Evolutionary conservation across 2,329 filamentous ascomycete species (phyloP).

Genomic region (Colletotrichum horii): DNA sequence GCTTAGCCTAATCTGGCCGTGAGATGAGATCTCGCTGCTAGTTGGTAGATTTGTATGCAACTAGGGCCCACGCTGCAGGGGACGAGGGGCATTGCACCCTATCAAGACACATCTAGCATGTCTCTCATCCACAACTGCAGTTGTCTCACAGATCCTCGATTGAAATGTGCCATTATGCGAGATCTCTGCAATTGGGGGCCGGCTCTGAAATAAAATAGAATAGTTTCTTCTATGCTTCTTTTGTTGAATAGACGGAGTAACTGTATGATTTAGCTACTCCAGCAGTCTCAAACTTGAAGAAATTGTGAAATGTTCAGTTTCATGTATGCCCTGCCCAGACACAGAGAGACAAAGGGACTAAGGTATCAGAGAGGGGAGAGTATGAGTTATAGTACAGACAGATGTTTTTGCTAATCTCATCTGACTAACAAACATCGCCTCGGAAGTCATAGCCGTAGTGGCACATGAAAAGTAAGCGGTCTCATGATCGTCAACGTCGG

Average conservation of each 20-base stretch:
- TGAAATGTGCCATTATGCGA: background rate
- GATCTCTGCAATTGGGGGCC: background rate
- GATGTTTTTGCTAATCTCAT: background rate
- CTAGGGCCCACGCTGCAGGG: background rate
- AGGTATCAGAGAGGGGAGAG: background rate
- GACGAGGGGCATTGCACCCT: background rate
- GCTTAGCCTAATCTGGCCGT: background rate
- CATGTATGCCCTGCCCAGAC: background rate
- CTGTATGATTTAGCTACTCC: accelerated
- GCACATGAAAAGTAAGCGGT: background rate
- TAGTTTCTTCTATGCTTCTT: background rate
- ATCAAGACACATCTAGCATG: background rate
- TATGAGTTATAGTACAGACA: background rate
- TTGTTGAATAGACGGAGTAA: background rate
- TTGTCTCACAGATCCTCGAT: background rate
- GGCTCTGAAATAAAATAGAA: background rate
- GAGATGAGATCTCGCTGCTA: background rate
- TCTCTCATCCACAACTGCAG: background rate
- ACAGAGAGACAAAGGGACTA: background rate
- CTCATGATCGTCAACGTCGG: background rate
- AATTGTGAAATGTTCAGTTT: accelerated
- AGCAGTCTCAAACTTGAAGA: background rate
- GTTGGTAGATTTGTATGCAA: background rate
- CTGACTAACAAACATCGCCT: background rate
- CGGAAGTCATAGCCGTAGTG: background rate